Evolutionary conservation across 2,329 filamentous ascomycete genomes (phyloP), one percentile per base, ranked within the genome.

Genomic region (Nectriaceae sp.): DNA sequence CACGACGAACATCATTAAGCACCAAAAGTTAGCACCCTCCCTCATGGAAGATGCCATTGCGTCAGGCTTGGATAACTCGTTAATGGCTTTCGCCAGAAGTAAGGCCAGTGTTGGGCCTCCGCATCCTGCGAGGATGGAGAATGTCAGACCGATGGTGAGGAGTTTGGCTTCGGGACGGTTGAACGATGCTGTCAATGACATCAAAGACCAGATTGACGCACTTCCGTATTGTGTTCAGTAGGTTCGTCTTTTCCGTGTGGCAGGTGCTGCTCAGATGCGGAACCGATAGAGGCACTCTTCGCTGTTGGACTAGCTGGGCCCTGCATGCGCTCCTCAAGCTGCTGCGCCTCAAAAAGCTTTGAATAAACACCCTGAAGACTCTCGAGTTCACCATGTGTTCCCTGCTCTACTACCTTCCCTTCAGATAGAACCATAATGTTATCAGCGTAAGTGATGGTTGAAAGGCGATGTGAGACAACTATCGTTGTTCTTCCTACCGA

Each of bases 401-500:
- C 83, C 56, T 80, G 69, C 63, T 87, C 83, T 3, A 82, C 67
- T 3, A 82, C 71, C 31, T 68, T 63, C 0, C 83, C 83, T 45
- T 75, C 65, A 3, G 75, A 68, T 49, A 85, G 67, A 3, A 86
- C 82, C 5, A 85, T 66, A 33, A 86, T 85, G 39, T 78, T 75
- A 53, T 85, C 77, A 0, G 85, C 84, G 46, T 81, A 73, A 53
- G 75, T 77, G 53, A 84, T 79, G 0, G 82, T 84, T 0, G 78
- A 80, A 1, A 85, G 68, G 2, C 81, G 70, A 61, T 82, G 79
- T 0, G 83, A 81, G 44, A 85, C 81, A 5, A 80, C 72, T 38
- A 87, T 79, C 0, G 80, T 84, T 0, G 83, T 85, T 11, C 82
- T 70, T 18, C 75, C 73, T 29, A 70, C 64, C 0, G 78, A 78